Evolutionary conservation across 352 stramenopile species (phyloP).

Genomic region (Phytophthora palmivora): DNA sequence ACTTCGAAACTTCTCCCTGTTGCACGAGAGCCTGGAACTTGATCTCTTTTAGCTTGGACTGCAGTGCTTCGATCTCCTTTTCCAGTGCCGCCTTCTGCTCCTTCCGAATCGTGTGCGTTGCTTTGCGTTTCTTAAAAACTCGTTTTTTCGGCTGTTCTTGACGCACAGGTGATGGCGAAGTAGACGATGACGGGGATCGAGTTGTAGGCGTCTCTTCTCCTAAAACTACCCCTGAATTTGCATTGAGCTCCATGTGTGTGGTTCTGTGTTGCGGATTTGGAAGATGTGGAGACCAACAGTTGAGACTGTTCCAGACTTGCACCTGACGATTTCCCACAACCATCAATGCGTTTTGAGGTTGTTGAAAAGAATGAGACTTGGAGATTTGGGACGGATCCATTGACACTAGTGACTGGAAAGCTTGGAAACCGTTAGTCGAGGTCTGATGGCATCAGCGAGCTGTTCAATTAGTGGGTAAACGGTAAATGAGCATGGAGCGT

Average conservation of each 20-base stretch:
- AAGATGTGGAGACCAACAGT: constrained; percentile 7
- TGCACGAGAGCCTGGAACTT: constrained; percentile 44
- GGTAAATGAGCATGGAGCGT: neutral
- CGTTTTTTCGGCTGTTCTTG: constrained; percentile 34
- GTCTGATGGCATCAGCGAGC: too few relatives aligned
- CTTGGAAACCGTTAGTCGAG: constrained; percentile 10
- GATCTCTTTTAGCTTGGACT: constrained; percentile 40
- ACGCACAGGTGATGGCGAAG: neutral
- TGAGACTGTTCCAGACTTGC: constrained; percentile 24
- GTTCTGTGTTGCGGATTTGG: constrained; percentile 8
- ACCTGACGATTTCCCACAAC: constrained; percentile 31
- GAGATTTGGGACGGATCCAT: constrained; percentile 24
- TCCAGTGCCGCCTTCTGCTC: constrained; percentile 47
- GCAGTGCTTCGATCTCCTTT: constrained; percentile 38
- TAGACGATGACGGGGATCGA: constrained; percentile 18
- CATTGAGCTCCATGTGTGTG: constrained; percentile 14
- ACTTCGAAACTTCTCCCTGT: constrained; percentile 27
- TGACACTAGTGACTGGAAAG: neutral
- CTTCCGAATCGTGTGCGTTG: constrained; percentile 48
- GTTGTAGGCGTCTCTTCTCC: constrained; percentile 10
- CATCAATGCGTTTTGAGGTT: constrained; percentile 28
- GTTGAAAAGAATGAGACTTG: neutral
- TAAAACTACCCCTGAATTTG: neutral
- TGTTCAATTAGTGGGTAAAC: constrained; percentile 9
- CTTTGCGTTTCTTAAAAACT: constrained; percentile 47